A percentile compares a stretch with the other conserved stretches of the same genome.
These are phyloP conservation scores for Trichoderma sp. DNA, from an alignment of 2,329 filamentous ascomycete genomes.

Conservation along the genomic window DNA sequence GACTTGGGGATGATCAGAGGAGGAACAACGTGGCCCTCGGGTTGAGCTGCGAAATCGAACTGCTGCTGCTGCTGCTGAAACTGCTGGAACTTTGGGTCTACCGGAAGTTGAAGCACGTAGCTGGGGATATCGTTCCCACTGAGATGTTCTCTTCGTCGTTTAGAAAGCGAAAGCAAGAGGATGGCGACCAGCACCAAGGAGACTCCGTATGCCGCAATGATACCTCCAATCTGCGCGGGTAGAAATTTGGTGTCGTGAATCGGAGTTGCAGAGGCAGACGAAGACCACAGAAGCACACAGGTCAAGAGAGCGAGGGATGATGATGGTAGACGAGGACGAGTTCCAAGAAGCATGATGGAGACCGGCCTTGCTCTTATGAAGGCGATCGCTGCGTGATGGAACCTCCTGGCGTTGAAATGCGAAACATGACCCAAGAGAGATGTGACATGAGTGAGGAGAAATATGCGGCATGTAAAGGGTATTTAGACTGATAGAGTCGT, in stretches of 20 bases:
- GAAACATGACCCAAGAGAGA: slow-evolving; percentile 55
- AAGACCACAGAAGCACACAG: slow-evolving; percentile 31
- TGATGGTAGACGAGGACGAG: slow-evolving; percentile 30
- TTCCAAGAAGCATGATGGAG: slow-evolving; percentile 45
- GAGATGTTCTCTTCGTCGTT: slow-evolving; percentile 55
- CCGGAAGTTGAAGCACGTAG: slow-evolving; percentile 33
- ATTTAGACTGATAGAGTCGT: slow-evolving; percentile 41
- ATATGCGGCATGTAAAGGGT: slow-evolving; percentile 50
- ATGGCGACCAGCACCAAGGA: slow-evolving; percentile 73
- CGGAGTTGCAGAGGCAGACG: slow-evolving; percentile 33
- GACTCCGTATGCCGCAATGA: slow-evolving; percentile 80
- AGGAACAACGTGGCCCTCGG: slow-evolving; percentile 50
- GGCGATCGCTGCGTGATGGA: slow-evolving; percentile 37
- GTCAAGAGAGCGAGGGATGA: slow-evolving; percentile 31
- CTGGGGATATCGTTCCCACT: slow-evolving; percentile 53
- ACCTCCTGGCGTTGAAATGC: slow-evolving; percentile 48
- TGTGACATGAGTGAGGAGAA: slow-evolving; percentile 45
- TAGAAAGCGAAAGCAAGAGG: slow-evolving; percentile 62
- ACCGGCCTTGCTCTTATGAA: slow-evolving; percentile 34
- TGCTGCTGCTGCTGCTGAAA: neutral
- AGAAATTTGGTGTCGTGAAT: slow-evolving; percentile 49
- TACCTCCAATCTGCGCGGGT: slow-evolving; percentile 79
- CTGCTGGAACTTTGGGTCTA: slow-evolving; percentile 12
- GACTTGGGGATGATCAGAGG: slow-evolving; percentile 48
- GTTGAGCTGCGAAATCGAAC: slow-evolving; percentile 22